phyloP scores from a whole-genome alignment of 2,329 filamentous ascomycete genomes.

The Pseudogymnoascus sp. region DNA sequence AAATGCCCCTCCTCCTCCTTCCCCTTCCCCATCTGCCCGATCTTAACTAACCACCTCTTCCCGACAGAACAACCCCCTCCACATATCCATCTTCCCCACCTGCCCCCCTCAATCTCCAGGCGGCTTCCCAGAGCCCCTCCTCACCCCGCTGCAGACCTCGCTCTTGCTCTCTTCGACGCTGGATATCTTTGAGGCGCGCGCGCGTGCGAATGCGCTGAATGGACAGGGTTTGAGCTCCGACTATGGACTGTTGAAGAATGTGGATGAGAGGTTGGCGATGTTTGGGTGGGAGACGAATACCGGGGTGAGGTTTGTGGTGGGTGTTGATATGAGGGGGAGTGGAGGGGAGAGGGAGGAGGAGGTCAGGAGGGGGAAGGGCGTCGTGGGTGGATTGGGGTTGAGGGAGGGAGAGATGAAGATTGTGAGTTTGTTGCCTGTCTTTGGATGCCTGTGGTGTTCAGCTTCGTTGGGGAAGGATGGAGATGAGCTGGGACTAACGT shows the following conservation, averaged over 20 bases:
- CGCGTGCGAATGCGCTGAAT: slow-evolving; percentile 55
- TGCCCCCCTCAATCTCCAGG: slow-evolving; percentile 32
- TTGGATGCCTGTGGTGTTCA: neutral
- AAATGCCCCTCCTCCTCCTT: slow-evolving; percentile 26
- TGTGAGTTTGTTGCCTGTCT: slow-evolving; percentile 38
- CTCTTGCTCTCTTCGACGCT: slow-evolving; percentile 86
- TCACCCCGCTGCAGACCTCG: slow-evolving; percentile 78
- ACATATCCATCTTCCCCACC: slow-evolving; percentile 78
- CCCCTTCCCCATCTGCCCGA: neutral
- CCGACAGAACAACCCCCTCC: slow-evolving; percentile 83
- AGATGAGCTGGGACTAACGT: slow-evolving; percentile 13
- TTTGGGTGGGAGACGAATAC: slow-evolving; percentile 98
- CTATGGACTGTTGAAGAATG: slow-evolving; percentile 81
- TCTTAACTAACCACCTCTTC: neutral
- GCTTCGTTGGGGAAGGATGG: neutral
- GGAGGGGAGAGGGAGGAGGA: slow-evolving; percentile 13
- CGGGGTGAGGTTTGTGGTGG: slow-evolving; percentile 78
- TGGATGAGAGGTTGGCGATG: slow-evolving; percentile 86
- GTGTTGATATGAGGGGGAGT: slow-evolving; percentile 83
- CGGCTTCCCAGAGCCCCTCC: slow-evolving; percentile 43
- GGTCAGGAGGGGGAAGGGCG: slow-evolving; percentile 23
- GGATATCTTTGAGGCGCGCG: slow-evolving; percentile 84
- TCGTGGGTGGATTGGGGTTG: slow-evolving; percentile 53
- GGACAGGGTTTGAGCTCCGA: slow-evolving; percentile 61
- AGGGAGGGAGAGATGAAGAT: slow-evolving; percentile 82